A percentile compares a stretch with the other conserved stretches of the same genome.
Conservation (phyloP, 495 filamentous ascomycete species). For the Lepidopterella palustris region DNA sequence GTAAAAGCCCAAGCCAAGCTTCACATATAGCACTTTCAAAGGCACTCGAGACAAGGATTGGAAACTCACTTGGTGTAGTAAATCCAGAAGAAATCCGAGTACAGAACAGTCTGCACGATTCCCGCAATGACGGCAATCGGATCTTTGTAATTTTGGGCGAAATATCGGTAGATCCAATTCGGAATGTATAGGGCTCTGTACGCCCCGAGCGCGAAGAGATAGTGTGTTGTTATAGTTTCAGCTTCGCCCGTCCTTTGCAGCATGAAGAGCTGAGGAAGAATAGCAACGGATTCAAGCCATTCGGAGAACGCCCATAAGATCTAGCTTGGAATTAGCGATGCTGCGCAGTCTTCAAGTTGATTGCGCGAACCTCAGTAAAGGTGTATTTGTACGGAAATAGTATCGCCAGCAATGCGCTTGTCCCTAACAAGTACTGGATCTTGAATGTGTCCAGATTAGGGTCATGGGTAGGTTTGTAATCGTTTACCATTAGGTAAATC, state of each 20-base stretch:
- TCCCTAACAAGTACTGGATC: slow-evolving; percentile 81
- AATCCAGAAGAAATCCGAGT: slow-evolving; percentile 99
- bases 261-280: slow-evolving; percentile 96
- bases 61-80: slow-evolving; percentile 83
- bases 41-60: too few relatives aligned
- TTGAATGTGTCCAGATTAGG: slow-evolving; percentile 95
- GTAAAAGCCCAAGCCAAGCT: too few relatives aligned
- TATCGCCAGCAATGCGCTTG: slow-evolving; percentile 68
- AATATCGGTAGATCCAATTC: slow-evolving; percentile 92
- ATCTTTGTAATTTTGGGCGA: slow-evolving; percentile 68
- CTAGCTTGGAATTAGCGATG: slow-evolving; percentile 42
- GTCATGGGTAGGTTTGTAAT: slow-evolving; percentile 93
- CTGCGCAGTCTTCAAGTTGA: background rate
- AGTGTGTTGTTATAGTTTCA: slow-evolving; percentile 96
- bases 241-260: slow-evolving; percentile 94
- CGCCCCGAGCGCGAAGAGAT: slow-evolving; percentile 87
- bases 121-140: slow-evolving; percentile 79
- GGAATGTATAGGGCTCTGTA: slow-evolving; percentile 96
- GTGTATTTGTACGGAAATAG: slow-evolving; percentile 80
- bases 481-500: slow-evolving; percentile 92
- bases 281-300: slow-evolving; percentile 94
- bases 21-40: too few relatives aligned
- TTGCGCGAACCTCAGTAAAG: slow-evolving; percentile 47
- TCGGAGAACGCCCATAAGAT: slow-evolving; percentile 96
- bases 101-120: slow-evolving; percentile 85